These are phyloP conservation scores for Phytophthora pistaciae DNA, from an alignment of 352 stramenopile species.

Conservation along the genomic window DNA sequence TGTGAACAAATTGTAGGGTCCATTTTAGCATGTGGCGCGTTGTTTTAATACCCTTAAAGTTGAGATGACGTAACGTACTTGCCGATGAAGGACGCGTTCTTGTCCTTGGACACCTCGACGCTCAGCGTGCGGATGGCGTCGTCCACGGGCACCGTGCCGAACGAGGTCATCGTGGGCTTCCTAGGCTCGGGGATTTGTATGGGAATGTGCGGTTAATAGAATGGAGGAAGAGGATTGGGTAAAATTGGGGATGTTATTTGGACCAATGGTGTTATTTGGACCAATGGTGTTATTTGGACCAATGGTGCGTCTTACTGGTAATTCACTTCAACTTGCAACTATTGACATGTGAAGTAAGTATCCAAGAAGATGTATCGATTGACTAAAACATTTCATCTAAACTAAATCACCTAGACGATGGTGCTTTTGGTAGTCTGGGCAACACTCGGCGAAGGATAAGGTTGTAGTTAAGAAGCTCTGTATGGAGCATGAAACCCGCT, in stretches of 20 bases:
- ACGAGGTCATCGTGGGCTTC: constrained; percentile 16
- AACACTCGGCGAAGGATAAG: no score
- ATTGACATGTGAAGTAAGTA: neutral
- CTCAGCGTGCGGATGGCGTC: constrained; percentile 76
- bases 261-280: constrained; percentile 2
- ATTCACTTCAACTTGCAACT: constrained; percentile 7
- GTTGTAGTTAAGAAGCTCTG: neutral
- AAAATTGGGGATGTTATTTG: neutral
- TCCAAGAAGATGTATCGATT: no score
- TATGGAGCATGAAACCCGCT: neutral
- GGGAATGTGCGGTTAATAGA: constrained; percentile 14
- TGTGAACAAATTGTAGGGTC: constrained; percentile 22
- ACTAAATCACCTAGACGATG: no score
- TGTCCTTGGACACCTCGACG: constrained; percentile 61
- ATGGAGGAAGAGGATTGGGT: constrained; percentile 16
- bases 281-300: no score
- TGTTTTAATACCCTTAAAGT: neutral
- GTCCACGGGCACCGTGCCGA: constrained; percentile 46
- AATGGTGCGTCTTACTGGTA: neutral
- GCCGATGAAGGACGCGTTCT: constrained; percentile 58
- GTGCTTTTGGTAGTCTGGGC: no score
- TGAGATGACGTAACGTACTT: constrained; percentile 44
- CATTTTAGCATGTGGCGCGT: neutral
- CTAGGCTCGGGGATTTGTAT: neutral
- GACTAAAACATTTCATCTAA: no score